These are phyloP conservation scores for Saccharomyces pastorianus DNA, from an alignment of 1,139 yeast genomes.

Conservation along the genomic window DNA sequence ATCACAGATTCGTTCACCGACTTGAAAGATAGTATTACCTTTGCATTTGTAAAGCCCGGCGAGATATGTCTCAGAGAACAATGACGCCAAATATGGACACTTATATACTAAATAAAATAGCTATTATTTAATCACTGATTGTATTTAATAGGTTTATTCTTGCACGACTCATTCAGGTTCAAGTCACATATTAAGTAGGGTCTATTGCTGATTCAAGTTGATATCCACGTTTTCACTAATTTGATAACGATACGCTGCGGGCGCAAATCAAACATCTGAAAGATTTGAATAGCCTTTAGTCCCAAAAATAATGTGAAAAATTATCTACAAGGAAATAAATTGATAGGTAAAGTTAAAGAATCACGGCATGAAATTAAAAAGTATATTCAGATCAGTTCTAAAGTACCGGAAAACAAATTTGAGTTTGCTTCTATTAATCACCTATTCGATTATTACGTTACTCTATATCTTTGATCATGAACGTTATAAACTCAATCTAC, in stretches of 20 bases:
- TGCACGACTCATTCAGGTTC: not conserved
- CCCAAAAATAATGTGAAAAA: not conserved
- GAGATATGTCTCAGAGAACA: not conserved
- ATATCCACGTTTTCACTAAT: not conserved
- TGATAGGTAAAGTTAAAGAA: not conserved
- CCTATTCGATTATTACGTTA: slow-evolving; percentile 15
- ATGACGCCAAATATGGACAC: slow-evolving; percentile 1
- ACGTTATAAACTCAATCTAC: slow-evolving; percentile 14
- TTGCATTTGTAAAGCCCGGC: slow-evolving; percentile 25
- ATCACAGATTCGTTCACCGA: slow-evolving; percentile 17
- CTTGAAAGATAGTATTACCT: slow-evolving; percentile 16
- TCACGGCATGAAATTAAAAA: slow-evolving; percentile 3
- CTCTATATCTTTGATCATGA: slow-evolving; percentile 16
- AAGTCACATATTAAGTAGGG: too few species aligned
- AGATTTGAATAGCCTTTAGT: not conserved
- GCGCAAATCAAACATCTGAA: not conserved
- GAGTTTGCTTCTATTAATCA: slow-evolving; percentile 20
- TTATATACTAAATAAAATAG: not conserved
- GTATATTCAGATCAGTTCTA: slow-evolving; percentile 15
- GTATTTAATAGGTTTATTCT: not conserved
- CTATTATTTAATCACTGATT: not conserved
- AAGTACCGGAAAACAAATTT: slow-evolving; percentile 27
- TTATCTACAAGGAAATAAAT: not conserved
- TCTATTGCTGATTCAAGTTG: not conserved
- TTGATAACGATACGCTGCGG: not conserved